These are phyloP conservation scores for Wickerhamomyces rabaulensis DNA, from an alignment of 805 yeast species.

Conservation along the genomic window DNA sequence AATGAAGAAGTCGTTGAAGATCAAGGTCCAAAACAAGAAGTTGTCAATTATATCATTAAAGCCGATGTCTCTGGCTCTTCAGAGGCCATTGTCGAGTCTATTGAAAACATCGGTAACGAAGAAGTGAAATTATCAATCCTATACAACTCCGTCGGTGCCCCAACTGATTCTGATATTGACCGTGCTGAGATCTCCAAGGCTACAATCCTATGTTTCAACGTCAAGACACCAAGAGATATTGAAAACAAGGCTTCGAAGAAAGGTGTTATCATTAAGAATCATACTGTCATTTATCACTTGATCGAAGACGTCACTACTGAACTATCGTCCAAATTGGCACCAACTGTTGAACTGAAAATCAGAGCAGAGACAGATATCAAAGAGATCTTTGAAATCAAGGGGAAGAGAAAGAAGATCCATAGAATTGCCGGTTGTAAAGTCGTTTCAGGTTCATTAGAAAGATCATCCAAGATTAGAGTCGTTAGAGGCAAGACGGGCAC, in stretches of 20 bases:
- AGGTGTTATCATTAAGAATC: conserved; percentile 55
- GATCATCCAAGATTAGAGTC: conserved; percentile 55
- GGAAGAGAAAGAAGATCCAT: conserved; percentile 46
- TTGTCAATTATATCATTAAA: conserved; percentile 64
- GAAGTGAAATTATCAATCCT: conserved; percentile 72
- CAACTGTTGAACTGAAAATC: conserved; percentile 61
- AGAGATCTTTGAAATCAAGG: conserved; percentile 65
- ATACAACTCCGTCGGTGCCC: conserved; percentile 72
- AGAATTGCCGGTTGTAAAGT: conserved; percentile 89
- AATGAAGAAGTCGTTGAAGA: conserved; percentile 18
- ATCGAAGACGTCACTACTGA: conserved; percentile 76
- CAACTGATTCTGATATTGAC: conserved; percentile 60
- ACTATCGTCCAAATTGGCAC: conserved; percentile 55
- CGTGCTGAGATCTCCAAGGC: conserved; percentile 71
- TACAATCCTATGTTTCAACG: conserved; percentile 71
- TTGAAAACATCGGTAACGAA: conserved; percentile 78
- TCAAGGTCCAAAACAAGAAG: conserved; percentile 19
- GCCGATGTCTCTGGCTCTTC: conserved; percentile 94
- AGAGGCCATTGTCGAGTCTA: conserved; percentile 85
- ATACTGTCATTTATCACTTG: conserved; percentile 80
- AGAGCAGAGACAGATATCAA: conserved; percentile 64
- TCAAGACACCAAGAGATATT: conserved; percentile 57
- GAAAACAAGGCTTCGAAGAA: conserved; percentile 49
- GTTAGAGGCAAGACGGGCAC: conserved; percentile 29
- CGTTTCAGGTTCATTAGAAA: conserved; percentile 56